A percentile compares a stretch with the other conserved stretches of the same genome.
phyloP scores from a whole-genome alignment of 225 moss, liverwort and hornwort species.

The Bryoerythrophyllum caledonicum region DNA sequence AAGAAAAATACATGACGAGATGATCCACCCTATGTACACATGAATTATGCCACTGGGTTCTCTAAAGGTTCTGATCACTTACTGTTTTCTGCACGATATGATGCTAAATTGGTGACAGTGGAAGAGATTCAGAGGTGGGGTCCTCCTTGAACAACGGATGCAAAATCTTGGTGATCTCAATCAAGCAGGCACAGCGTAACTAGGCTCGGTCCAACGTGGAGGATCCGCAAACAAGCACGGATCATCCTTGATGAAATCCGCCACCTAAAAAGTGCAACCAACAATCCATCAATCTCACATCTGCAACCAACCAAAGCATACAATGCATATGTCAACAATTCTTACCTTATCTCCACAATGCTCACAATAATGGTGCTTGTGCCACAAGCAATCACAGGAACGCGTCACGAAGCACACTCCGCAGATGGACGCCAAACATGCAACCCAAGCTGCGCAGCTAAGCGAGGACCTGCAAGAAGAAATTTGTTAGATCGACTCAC shows the following conservation, averaged over 20 bases:
- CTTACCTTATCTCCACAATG: slow-evolving; percentile 80
- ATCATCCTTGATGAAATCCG: slow-evolving; percentile 70
- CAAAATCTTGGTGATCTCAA: background rate
- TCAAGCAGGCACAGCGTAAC: slow-evolving; percentile 77
- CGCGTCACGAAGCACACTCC: slow-evolving; percentile 85
- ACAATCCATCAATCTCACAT: background rate
- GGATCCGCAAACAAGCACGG: slow-evolving; percentile 74
- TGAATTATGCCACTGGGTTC: background rate
- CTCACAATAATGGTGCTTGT: slow-evolving; percentile 83
- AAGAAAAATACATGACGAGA: background rate
- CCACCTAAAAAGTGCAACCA: slow-evolving; percentile 47
- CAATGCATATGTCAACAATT: background rate
- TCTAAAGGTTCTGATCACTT: background rate
- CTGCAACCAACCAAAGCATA: background rate
- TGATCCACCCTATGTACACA: slow-evolving; percentile 24
- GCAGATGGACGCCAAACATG: slow-evolving; percentile 61
- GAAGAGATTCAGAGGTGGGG: background rate
- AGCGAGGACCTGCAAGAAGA: slow-evolving; percentile 58
- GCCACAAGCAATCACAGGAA: slow-evolving; percentile 82
- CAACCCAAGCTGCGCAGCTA: slow-evolving; percentile 77
- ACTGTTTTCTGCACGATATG: background rate
- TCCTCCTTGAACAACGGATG: background rate
- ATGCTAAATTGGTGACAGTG: background rate
- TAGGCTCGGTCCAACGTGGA: slow-evolving; percentile 58
- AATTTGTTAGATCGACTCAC: background rate